phyloP scores from a whole-genome alignment of 495 filamentous ascomycete species.

The Daldinia bambusicola region DNA sequence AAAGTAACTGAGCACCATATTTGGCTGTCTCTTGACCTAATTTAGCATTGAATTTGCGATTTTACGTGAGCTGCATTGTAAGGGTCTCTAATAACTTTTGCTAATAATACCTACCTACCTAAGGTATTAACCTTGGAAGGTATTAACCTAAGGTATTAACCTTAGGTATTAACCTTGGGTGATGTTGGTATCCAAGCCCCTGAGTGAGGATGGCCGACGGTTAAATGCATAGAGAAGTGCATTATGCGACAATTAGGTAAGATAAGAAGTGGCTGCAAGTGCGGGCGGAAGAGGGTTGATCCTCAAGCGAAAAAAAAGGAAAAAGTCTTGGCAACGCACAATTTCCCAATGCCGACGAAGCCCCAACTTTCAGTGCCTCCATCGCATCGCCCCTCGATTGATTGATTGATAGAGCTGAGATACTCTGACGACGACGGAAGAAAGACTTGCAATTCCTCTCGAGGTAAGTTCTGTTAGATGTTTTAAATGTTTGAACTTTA shows the following conservation, averaged over 20 bases:
- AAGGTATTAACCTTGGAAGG: no score
- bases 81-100: no score
- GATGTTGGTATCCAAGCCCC: no score
- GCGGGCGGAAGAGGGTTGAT: slow-evolving; percentile 49
- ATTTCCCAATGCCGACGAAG: slow-evolving; percentile 43
- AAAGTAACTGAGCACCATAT: not conserved
- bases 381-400: slow-evolving; percentile 37
- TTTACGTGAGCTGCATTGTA: not conserved
- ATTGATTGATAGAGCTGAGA: slow-evolving; percentile 14
- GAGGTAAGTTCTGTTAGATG: slow-evolving; percentile 27
- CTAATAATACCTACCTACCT: no score
- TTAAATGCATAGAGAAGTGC: not conserved
- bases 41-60: not conserved
- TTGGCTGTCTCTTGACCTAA: slow-evolving; percentile 1
- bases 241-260: not conserved
- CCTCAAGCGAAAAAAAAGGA: slow-evolving; percentile 48
- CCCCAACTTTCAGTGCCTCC: slow-evolving; percentile 44
- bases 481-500: not conserved
- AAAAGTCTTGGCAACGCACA: slow-evolving; percentile 54
- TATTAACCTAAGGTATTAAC: no score
- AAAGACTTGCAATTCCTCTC: slow-evolving; percentile 27
- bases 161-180: no score
- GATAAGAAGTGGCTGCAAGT: not conserved
- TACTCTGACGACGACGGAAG: slow-evolving; percentile 32
- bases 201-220: no score